Percentiles rank a stretch among this genome's conserved stretches.
These are phyloP conservation scores for Discostella stelligeroides DNA, from an alignment of 108 stramenopile genomes.

Conservation along the genomic window DNA sequence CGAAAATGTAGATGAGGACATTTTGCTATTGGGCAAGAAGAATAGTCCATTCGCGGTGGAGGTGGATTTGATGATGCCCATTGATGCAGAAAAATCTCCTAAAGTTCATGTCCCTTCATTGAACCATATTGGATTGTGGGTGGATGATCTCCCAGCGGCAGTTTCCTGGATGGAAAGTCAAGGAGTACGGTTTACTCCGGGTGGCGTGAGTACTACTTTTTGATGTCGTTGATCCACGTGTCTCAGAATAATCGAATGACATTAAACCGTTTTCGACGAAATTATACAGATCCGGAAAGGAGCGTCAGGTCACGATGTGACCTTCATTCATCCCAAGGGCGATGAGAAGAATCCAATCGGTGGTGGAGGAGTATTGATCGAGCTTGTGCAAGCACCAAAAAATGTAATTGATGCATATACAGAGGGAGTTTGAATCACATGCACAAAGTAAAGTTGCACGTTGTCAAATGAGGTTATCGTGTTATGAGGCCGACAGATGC, in stretches of 20 bases:
- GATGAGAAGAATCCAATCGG: conserved; percentile 85
- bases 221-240: conserved; percentile 1
- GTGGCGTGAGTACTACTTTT: conserved; percentile 12
- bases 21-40: conserved; percentile 78
- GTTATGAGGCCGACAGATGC: conserved; percentile 31
- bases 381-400: conserved; percentile 96
- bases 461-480: not conserved
- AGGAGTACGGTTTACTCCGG: conserved; percentile 56
- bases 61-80: conserved; percentile 96
- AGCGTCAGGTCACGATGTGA: conserved; percentile 93
- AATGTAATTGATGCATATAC: conserved; percentile 70
- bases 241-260: conserved; percentile 18
- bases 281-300: conserved; percentile 80
- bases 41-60: conserved; percentile 80
- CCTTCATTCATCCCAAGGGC: conserved; percentile 98
- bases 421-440: not conserved
- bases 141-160: conserved; percentile 88
- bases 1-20: conserved; percentile 98
- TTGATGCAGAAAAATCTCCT: conserved; percentile 79
- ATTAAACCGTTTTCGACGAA: conserved; percentile 89
- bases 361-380: conserved; percentile 95
- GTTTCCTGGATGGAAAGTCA: conserved; percentile 84
- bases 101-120: conserved; percentile 93
- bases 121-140: conserved; percentile 99
- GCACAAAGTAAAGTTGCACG: not conserved